Evolutionary conservation across 2,329 filamentous ascomycete species (phyloP), one percentile per base, ranked within the genome.

Genomic region (Curvularia sp.): DNA sequence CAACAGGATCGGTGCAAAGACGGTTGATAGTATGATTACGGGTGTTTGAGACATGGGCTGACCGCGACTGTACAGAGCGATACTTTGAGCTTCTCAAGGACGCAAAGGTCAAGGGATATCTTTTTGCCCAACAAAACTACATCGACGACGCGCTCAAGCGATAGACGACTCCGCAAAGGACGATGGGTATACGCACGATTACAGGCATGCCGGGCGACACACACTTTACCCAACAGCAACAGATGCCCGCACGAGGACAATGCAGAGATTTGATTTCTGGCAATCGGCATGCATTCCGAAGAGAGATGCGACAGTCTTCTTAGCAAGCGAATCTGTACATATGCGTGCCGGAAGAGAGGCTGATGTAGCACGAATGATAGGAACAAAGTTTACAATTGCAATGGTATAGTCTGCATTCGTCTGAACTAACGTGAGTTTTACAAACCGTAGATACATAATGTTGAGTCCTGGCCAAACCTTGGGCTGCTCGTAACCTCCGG

Each of bases 71-170:
- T 49, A 57, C 75, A 93, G 90, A 93, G 77, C 87, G 89, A 75
- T 95, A 94, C 75, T 84, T 95, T 63, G 85, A 92, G 78, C 82
- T 94, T 67, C 81, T 95, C 68, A 89, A 90, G 80, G 85, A 89
- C 64, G 84, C 89, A 72, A 90, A 91, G 80, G 84, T 94, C 76
- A 89, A 87, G 81, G 91, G 91, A 59, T 92, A 91, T 77, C 82
- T 92, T 64, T 93, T 92, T 70, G 81, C 92, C 73, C 90, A 93
- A 80, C 88, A 90, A 75, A 92, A 93, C 81, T 91, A 91, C 78
- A 75, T 88, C 60, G 78, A 71, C 42, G 65, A 66, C 24, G 49
- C 57, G 20, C 58, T 58, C 53, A 67, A 68, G 59, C 47, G 63
- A 49, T 63, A 65, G 57, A 57, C 39, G 46, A 31, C 13, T 39